Percentiles rank a stretch among this genome's conserved stretches.
Conservation (phyloP, 352 stramenopile genomes). For the Bremia lactucae region DNA sequence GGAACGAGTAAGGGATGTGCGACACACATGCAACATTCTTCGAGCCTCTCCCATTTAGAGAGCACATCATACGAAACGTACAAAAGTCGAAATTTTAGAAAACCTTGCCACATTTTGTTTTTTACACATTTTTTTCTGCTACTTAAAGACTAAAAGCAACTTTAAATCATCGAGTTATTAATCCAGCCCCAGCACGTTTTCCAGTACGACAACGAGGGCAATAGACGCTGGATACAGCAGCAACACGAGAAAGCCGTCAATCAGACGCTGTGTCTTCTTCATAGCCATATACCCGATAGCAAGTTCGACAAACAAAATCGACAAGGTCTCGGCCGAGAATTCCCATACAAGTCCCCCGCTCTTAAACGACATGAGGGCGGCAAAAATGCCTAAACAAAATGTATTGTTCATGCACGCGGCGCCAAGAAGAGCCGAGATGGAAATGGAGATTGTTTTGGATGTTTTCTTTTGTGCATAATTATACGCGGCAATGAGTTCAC, state of each 20-base stretch:
- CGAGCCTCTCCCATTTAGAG: neutral
- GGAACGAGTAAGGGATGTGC: conserved; percentile 11
- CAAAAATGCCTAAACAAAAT: conserved; percentile 97
- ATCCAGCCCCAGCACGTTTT: conserved; percentile 87
- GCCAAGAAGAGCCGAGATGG: conserved; percentile 88
- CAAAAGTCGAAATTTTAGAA: no score
- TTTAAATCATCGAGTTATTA: no score
- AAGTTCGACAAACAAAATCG: conserved; percentile 94
- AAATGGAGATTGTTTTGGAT: conserved; percentile 95
- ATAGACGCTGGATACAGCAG: conserved; percentile 90
- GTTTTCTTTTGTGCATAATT: conserved; percentile 98
- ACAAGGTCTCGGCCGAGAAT: conserved; percentile 95
- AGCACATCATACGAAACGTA: neutral
- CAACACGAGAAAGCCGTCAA: conserved; percentile 76
- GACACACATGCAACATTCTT: neutral
- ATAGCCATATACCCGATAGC: conserved; percentile 75
- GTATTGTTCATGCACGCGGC: conserved; percentile 99
- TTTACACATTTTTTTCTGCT: no score
- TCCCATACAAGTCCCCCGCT: conserved; percentile 89
- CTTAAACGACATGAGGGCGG: conserved; percentile 93
- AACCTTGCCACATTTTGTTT: no score
- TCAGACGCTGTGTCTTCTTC: conserved; percentile 82
- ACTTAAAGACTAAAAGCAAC: neutral
- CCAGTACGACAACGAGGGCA: conserved; percentile 86
- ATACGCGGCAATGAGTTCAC: conserved; percentile 94